Evolutionary conservation across 2,329 filamentous ascomycete genomes (phyloP).

Genomic region (Penicillium janthinellum): DNA sequence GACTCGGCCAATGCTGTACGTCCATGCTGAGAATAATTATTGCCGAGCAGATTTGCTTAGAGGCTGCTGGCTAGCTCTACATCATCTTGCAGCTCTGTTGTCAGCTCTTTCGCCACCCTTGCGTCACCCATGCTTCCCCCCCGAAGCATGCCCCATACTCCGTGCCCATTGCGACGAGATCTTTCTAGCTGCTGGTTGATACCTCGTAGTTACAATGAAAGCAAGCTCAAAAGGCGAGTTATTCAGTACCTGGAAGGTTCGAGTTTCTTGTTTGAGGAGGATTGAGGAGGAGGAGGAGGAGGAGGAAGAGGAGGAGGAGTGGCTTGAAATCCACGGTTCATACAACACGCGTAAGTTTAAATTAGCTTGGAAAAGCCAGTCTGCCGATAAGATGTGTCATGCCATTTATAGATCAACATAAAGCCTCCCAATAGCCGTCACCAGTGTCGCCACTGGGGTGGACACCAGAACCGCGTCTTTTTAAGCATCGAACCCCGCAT

Average conservation of each 20-base stretch:
- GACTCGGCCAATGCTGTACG: not conserved
- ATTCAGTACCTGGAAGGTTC: not conserved
- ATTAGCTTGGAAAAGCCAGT: not conserved
- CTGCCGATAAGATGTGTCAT: not conserved
- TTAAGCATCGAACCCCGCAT: conserved; percentile 5
- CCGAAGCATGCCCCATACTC: not conserved
- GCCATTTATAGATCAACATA: not conserved
- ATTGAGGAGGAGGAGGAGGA: too few relatives aligned
- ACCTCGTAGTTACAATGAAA: not conserved
- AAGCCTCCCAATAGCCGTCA: not conserved
- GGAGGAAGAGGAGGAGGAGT: too few relatives aligned
- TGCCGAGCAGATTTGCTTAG: not conserved
- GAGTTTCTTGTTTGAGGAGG: too few relatives aligned
- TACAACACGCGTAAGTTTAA: not conserved
- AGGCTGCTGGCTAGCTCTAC: not conserved
- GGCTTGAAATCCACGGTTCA: not conserved
- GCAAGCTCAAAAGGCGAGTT: not conserved
- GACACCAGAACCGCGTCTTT: not conserved
- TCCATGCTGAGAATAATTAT: not conserved
- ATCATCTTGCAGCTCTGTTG: not conserved
- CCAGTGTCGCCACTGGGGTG: conserved; percentile 2
- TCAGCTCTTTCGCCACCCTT: not conserved
- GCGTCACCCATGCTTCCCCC: not conserved
- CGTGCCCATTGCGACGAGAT: not conserved
- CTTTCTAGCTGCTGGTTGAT: not conserved